Percentiles rank a stretch among this genome's conserved stretches.
These are phyloP conservation scores for Microcera coccophila DNA, from an alignment of 2,329 filamentous ascomycete species.

Conservation along the genomic window DNA sequence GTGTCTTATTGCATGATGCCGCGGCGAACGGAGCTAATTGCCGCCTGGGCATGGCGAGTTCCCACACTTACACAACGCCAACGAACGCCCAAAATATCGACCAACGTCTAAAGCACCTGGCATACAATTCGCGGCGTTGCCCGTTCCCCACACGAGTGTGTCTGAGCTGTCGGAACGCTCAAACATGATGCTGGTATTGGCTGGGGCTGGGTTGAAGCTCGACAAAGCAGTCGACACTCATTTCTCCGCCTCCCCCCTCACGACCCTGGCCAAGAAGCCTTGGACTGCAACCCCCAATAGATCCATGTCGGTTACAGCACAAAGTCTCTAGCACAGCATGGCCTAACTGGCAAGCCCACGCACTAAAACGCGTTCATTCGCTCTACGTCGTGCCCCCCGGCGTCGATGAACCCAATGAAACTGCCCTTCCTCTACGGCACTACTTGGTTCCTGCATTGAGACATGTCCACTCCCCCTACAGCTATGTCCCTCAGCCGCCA, in stretches of 20 bases:
- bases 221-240: conserved; percentile 13
- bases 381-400: conserved; percentile 12
- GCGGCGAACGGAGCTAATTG: conserved; percentile 24
- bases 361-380: conserved; percentile 18
- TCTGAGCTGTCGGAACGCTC: neutral
- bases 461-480: conserved; percentile 35
- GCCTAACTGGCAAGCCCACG: too few species aligned
- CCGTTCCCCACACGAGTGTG: neutral
- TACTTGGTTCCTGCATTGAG: conserved; percentile 38
- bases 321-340: conserved; percentile 18
- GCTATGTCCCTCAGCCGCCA: conserved; percentile 20
- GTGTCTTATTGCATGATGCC: conserved; percentile 12
- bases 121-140: neutral
- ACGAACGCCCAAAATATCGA: conserved; percentile 19
- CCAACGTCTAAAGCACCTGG: conserved; percentile 11
- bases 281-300: conserved; percentile 20
- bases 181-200: conserved; percentile 16
- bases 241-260: conserved; percentile 19
- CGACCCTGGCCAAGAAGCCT: conserved; percentile 14
- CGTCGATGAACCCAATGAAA: conserved; percentile 17
- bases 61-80: conserved; percentile 13
- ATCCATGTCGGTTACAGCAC: conserved; percentile 22
- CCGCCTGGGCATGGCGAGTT: conserved; percentile 18
- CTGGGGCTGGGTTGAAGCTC: conserved; percentile 7
- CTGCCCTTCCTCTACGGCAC: conserved; percentile 17